A percentile compares a stretch with the other conserved stretches of the same genome.
Evolutionary conservation across 352 stramenopile genomes (phyloP).

Genomic region (Globisporangium recalcitrans): DNA sequence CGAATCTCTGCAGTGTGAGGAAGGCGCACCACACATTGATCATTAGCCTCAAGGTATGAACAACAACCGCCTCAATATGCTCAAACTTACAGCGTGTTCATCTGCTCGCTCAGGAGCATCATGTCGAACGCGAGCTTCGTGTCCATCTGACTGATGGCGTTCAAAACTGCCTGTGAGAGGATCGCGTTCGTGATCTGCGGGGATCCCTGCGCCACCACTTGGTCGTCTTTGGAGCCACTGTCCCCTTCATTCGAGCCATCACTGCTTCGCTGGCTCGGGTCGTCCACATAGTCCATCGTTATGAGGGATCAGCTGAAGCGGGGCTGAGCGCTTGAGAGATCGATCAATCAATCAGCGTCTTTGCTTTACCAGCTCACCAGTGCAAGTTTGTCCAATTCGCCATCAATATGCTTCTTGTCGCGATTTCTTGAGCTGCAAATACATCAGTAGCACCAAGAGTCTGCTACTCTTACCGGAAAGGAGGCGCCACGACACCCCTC

Average conservation of each 20-base stretch:
- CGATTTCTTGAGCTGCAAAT: slow-evolving; percentile 2
- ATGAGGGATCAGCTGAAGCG: background rate
- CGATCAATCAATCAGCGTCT: background rate
- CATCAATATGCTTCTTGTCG: background rate
- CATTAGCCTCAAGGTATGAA: too few species aligned
- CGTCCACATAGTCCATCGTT: slow-evolving; percentile 1
- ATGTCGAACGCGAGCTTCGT: slow-evolving; percentile 61
- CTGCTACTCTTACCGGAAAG: slow-evolving; percentile 1
- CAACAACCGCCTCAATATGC: too few species aligned
- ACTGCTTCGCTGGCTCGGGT: background rate
- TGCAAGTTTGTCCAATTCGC: background rate
- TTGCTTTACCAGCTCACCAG: background rate
- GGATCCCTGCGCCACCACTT: background rate
- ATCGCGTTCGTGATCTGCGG: slow-evolving; percentile 31
- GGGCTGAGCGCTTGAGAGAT: background rate
- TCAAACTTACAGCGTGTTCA: slow-evolving; percentile 21
- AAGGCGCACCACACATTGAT: too few species aligned
- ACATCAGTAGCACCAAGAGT: background rate
- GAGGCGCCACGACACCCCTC: background rate
- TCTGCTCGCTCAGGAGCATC: slow-evolving; percentile 55
- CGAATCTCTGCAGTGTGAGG: slow-evolving; percentile 17
- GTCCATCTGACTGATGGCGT: slow-evolving; percentile 41
- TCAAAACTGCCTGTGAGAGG: slow-evolving; percentile 37
- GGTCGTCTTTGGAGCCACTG: background rate
- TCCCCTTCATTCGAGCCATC: background rate